phyloP scores from a whole-genome alignment of 768 basidiomycete species.

The Leccinum uliginosum region DNA sequence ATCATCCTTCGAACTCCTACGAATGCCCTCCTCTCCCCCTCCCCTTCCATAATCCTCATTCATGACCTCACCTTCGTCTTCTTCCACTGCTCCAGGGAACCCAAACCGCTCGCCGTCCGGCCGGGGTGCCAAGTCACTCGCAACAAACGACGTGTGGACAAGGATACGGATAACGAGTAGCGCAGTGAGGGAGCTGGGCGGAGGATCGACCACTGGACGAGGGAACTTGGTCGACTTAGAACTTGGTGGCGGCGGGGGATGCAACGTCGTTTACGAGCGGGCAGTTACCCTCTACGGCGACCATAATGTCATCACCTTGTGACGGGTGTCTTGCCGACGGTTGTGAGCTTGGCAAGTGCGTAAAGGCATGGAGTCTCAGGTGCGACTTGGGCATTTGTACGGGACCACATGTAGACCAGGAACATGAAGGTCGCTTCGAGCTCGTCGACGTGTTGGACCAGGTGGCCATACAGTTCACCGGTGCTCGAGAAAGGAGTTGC shows the following conservation, averaged over 20 bases:
- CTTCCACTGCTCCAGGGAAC: constrained; percentile 78
- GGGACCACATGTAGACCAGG: constrained; percentile 68
- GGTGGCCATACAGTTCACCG: constrained; percentile 67
- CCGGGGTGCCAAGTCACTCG: constrained; percentile 58
- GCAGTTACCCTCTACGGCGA: constrained; percentile 55
- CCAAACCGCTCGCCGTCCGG: constrained; percentile 85
- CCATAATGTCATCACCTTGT: constrained; percentile 69
- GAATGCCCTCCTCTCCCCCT: constrained; percentile 74
- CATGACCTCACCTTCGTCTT: constrained; percentile 59
- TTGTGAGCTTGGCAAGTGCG: constrained; percentile 66
- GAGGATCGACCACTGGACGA: constrained; percentile 57
- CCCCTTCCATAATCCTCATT: constrained; percentile 37
- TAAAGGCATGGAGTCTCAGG: constrained; percentile 67
- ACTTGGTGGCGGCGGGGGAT: constrained; percentile 70
- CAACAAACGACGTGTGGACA: constrained; percentile 74
- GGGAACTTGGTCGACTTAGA: constrained; percentile 55
- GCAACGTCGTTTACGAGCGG: constrained; percentile 58
- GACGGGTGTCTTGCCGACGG: constrained; percentile 55
- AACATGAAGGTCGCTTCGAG: constrained; percentile 47
- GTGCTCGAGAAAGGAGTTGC: constrained; percentile 45
- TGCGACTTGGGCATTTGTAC: constrained; percentile 41
- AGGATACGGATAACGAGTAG: constrained; percentile 80
- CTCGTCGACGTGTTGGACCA: constrained; percentile 53
- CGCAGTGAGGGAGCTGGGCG: constrained; percentile 73
- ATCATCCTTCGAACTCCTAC: constrained; percentile 53